These are phyloP conservation scores for Pholiota adiposa DNA, from an alignment of 1,284 basidiomycete species.

Conservation along the genomic window DNA sequence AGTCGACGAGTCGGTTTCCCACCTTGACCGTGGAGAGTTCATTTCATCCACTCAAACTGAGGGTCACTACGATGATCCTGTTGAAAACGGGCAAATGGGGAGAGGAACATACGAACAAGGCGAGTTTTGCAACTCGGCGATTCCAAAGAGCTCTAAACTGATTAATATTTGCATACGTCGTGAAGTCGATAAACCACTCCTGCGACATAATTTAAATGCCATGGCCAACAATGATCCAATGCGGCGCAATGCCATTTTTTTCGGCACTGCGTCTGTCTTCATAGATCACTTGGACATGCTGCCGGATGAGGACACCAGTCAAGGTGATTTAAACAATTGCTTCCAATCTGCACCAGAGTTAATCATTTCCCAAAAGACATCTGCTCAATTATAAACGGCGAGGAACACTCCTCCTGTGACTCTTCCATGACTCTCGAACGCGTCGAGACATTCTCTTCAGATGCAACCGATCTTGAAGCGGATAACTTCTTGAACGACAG, in stretches of 20 bases:
- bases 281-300: background rate
- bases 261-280: background rate
- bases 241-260: background rate
- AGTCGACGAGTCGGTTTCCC: background rate
- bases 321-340: background rate
- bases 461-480: background rate
- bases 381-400: background rate
- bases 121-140: background rate
- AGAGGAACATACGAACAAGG: background rate
- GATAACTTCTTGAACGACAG: constrained; percentile 6
- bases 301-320: background rate
- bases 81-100: background rate
- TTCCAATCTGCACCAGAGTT: background rate
- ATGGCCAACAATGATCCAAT: background rate
- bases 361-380: background rate
- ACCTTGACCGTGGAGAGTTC: background rate
- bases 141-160: background rate
- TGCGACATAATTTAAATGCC: no score
- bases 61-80: no score
- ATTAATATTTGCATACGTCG: no score
- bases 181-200: background rate
- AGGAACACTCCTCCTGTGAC: background rate
- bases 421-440: background rate
- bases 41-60: no score
- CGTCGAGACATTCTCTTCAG: background rate